Conservation (phyloP, 1,284 basidiomycete genomes). For the Apiotrichum montevideense region DNA sequence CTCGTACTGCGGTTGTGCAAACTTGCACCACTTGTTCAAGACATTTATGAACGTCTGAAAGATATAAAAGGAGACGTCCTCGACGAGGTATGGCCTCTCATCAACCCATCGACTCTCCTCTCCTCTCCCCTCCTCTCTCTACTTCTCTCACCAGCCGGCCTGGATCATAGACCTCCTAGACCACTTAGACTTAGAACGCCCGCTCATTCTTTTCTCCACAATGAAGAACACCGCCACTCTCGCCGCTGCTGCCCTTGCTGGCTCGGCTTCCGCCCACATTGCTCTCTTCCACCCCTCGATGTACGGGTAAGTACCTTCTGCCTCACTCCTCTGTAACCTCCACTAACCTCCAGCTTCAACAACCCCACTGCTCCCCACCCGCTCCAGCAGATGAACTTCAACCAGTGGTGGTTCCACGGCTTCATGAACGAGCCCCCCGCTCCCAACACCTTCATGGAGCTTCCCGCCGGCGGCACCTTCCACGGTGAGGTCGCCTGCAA, state of each 20-base stretch:
- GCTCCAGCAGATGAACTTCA: constrained; percentile 53
- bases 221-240: neutral
- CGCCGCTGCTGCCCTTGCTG: neutral
- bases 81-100: too few relatives aligned
- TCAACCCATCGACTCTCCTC: neutral
- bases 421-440: constrained; percentile 34
- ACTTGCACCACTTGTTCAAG: too few relatives aligned
- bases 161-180: neutral
- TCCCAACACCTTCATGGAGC: constrained; percentile 23
- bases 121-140: neutral
- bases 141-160: neutral
- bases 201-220: neutral
- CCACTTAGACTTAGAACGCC: too few relatives aligned
- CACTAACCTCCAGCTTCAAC: too few relatives aligned
- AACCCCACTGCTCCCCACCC: constrained; percentile 47
- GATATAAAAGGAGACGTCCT: too few relatives aligned
- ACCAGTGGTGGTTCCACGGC: constrained; percentile 63
- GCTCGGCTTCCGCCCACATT: constrained; percentile 26
- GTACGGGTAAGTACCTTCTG: constrained; percentile 37
- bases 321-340: too few relatives aligned
- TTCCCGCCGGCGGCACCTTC: constrained; percentile 37
- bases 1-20: too few relatives aligned
- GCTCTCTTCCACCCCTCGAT: constrained; percentile 39
- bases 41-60: too few relatives aligned
- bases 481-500: constrained; percentile 37